Conservation (phyloP, 176 grass and related monocot species). For the Avena atlantica region DNA sequence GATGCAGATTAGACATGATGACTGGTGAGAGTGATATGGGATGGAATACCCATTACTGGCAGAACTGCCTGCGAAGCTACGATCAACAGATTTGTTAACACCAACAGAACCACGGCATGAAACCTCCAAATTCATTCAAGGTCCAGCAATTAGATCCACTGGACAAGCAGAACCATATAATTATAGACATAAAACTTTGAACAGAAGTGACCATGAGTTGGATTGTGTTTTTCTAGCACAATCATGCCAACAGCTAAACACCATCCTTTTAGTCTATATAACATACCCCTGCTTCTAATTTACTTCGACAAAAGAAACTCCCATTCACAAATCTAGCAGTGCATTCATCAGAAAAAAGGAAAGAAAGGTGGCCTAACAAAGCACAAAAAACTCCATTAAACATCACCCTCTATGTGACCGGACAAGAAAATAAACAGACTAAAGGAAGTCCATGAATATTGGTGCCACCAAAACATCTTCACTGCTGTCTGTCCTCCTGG, state of each 20-base stretch:
- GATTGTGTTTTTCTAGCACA: conserved; percentile 34
- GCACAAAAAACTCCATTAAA: not conserved
- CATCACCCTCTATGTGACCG: not conserved
- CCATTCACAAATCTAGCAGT: conserved; percentile 14
- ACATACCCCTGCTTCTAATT: conserved; percentile 20
- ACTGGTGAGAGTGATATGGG: not conserved
- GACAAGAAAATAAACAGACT: conserved; percentile 15
- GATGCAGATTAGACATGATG: not conserved
- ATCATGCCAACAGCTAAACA: conserved; percentile 15
- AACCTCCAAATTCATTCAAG: not conserved
- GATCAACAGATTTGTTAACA: not conserved
- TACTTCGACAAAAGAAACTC: conserved; percentile 22
- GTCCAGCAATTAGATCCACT: not conserved
- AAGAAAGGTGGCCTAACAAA: not conserved
- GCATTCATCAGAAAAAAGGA: conserved; percentile 17
- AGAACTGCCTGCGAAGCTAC: not conserved
- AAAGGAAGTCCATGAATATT: conserved; percentile 26
- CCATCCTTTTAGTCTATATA: conserved; percentile 8
- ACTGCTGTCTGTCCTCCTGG: not conserved
- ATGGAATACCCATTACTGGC: not conserved
- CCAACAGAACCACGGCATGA: not conserved
- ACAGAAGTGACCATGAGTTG: conserved; percentile 31
- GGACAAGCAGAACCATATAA: not conserved
- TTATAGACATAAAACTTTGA: not conserved
- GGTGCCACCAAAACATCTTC: not conserved